Evolutionary conservation across 331 rosid genomes (phyloP).

Genomic region (Acacia concinna): DNA sequence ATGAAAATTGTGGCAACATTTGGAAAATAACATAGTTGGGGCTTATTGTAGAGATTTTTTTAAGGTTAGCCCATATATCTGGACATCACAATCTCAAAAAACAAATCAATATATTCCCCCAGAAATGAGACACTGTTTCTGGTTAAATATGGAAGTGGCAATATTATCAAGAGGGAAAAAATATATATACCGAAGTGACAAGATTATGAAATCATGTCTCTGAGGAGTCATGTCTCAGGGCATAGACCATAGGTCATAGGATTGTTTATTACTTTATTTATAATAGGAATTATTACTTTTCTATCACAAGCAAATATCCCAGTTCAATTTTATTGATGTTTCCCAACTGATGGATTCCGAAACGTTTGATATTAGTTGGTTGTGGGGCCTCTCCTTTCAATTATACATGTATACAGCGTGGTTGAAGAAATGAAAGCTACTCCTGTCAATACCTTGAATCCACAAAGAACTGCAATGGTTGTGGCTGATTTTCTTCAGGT

Average conservation of each 20-base stretch:
- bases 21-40: not conserved
- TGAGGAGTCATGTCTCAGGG: not conserved
- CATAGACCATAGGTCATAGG: not conserved
- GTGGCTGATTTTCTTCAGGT: conserved; percentile 80
- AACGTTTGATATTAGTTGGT: conserved; percentile 53
- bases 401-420: conserved; percentile 68
- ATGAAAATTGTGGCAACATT: not conserved
- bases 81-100: not conserved
- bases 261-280: not conserved
- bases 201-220: not conserved
- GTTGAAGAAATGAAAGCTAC: conserved; percentile 83
- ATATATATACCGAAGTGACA: not conserved
- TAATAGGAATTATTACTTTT: too few relatives aligned
- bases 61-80: not conserved
- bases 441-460: conserved; percentile 80
- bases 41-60: not conserved
- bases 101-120: not conserved
- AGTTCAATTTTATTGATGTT: conserved; percentile 10
- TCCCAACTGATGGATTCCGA: conserved; percentile 34
- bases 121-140: not conserved
- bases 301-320: not conserved
- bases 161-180: not conserved
- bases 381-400: conserved; percentile 73
- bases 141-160: not conserved
- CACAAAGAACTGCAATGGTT: conserved; percentile 85